Percentiles rank a stretch among this genome's conserved stretches.
Evolutionary conservation across 1,284 basidiomycete genomes (phyloP).

Genomic region (Cryptococcus sp.): DNA sequence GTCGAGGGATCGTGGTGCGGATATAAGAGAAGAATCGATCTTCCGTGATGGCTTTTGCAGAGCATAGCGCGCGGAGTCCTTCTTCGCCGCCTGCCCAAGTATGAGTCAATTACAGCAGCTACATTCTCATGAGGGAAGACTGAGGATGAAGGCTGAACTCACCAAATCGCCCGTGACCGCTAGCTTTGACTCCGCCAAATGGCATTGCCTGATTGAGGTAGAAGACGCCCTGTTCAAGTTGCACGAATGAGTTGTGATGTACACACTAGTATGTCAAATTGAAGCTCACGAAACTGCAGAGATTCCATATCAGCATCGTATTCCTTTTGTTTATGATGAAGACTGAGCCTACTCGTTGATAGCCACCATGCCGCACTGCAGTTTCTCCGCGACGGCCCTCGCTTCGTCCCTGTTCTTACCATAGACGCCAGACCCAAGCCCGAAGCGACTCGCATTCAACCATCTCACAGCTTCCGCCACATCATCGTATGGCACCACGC

Average conservation of each 20-base stretch:
- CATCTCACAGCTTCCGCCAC: constrained; percentile 80
- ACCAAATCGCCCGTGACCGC: constrained; percentile 89
- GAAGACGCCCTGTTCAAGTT: constrained; percentile 65
- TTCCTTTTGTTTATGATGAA: constrained; percentile 50
- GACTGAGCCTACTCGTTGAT: constrained; percentile 89
- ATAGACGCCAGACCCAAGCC: constrained; percentile 94
- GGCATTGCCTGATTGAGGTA: constrained; percentile 89
- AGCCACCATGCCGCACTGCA: constrained; percentile 95
- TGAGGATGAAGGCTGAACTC: constrained; percentile 26
- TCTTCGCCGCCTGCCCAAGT: constrained; percentile 73
- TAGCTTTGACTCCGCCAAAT: constrained; percentile 86
- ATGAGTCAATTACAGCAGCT: no score
- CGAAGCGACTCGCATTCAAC: constrained; percentile 83
- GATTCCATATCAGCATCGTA: background rate
- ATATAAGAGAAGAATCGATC: constrained; percentile 81
- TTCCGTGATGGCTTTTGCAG: constrained; percentile 79
- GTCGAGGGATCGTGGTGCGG: constrained; percentile 76
- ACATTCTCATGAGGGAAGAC: no score
- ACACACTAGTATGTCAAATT: background rate
- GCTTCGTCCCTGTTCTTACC: constrained; percentile 76
- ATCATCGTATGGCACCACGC: constrained; percentile 76
- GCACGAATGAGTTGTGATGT: constrained; percentile 3
- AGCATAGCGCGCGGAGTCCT: constrained; percentile 81
- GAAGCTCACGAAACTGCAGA: constrained; percentile 23
- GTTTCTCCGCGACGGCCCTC: constrained; percentile 69